These are phyloP conservation scores for Trichomonascus vanleenenianus DNA, from an alignment of 805 yeast genomes.

Conservation along the genomic window DNA sequence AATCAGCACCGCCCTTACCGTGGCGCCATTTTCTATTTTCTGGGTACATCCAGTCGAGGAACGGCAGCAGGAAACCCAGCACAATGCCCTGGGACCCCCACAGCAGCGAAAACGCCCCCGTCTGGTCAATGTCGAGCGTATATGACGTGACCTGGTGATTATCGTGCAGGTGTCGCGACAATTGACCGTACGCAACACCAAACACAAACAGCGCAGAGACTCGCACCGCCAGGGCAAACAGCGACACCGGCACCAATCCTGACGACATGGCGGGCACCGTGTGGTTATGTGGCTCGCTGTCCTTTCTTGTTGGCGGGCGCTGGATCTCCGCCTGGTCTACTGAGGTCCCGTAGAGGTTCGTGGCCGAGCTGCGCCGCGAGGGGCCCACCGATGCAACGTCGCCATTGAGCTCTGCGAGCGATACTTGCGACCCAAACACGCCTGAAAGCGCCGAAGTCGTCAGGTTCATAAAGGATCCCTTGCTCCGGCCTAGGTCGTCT, in stretches of 20 bases:
- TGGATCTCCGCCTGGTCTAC: too few species aligned
- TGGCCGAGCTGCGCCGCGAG: background rate
- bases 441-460: conserved; percentile 28
- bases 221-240: conserved; percentile 12
- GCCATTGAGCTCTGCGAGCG: conserved; percentile 31
- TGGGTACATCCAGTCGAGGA: conserved; percentile 21
- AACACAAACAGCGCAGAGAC: conserved; percentile 18
- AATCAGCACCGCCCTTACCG: conserved; percentile 23
- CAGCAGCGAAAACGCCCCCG: conserved; percentile 18
- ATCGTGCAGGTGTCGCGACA: conserved; percentile 24
- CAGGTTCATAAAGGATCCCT: conserved; percentile 19
- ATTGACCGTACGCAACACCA: conserved; percentile 26
- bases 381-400: conserved; percentile 13
- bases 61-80: conserved; percentile 24
- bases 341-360: background rate
- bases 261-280: too few species aligned
- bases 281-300: background rate
- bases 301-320: background rate
- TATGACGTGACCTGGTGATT: conserved; percentile 21
- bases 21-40: conserved; percentile 7
- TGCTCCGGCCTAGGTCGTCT: too few species aligned
- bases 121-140: conserved; percentile 18
- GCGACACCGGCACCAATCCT: conserved; percentile 6
- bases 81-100: conserved; percentile 26
- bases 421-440: conserved; percentile 33